These are phyloP conservation scores for Sporothrix curviconia DNA, from an alignment of 2,329 filamentous ascomycete species.

Conservation along the genomic window DNA sequence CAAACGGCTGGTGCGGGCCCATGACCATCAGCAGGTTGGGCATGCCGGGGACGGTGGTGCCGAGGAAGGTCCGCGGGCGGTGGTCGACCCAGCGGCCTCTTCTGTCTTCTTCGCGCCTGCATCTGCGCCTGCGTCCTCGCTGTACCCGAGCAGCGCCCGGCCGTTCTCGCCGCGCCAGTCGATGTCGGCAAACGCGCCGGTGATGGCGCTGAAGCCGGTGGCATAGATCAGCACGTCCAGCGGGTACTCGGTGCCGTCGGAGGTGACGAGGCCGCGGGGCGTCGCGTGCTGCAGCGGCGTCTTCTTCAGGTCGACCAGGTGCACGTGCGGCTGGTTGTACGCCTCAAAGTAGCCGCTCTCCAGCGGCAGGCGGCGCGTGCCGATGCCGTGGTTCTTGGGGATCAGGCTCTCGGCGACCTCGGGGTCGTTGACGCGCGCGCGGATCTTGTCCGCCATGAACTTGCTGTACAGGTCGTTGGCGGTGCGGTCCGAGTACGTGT, in stretches of 20 bases:
- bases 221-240: slow-evolving; percentile 32
- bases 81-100: no score
- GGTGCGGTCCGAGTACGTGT: slow-evolving; percentile 24
- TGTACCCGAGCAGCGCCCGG: slow-evolving; percentile 24
- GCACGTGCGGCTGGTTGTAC: slow-evolving; percentile 39
- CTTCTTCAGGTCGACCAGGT: slow-evolving; percentile 36
- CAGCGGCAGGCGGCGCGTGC: slow-evolving; percentile 38
- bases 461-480: slow-evolving; percentile 26
- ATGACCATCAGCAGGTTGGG: slow-evolving; percentile 19
- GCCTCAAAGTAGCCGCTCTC: slow-evolving; percentile 45
- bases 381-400: slow-evolving; percentile 39
- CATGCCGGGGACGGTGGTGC: slow-evolving; percentile 17
- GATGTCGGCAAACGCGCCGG: slow-evolving; percentile 28
- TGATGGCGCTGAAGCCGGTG: slow-evolving; percentile 31
- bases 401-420: slow-evolving; percentile 29
- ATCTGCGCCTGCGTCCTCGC: slow-evolving; percentile 26
- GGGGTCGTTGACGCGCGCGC: slow-evolving; percentile 30
- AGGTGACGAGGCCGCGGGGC: slow-evolving; percentile 35
- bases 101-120: no score
- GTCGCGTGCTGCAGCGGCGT: no score
- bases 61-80: slow-evolving; percentile 26
- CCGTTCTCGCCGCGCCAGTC: slow-evolving; percentile 25
- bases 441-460: slow-evolving; percentile 31
- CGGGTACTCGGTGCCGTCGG: slow-evolving; percentile 29
- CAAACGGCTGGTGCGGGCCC: slow-evolving; percentile 16